phyloP scores from a whole-genome alignment of 2,329 filamentous ascomycete species.

The Claviceps africana region DNA sequence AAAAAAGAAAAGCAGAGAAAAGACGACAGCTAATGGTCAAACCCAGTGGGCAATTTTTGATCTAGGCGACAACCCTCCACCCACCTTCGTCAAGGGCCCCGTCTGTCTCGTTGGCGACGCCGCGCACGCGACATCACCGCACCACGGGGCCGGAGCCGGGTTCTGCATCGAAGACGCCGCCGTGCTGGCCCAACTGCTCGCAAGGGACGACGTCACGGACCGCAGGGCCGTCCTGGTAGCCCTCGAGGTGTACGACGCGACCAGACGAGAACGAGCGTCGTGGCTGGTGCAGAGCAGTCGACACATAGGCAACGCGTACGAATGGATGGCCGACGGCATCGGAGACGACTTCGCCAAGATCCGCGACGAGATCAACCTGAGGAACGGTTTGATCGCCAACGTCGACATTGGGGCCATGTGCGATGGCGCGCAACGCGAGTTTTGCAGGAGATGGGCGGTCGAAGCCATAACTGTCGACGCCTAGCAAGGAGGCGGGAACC shows the following conservation, averaged over 20 bases:
- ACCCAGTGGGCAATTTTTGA: conserved; percentile 6
- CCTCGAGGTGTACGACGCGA: neutral
- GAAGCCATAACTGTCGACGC: neutral
- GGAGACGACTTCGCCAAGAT: conserved; percentile 5
- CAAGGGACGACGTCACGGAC: neutral
- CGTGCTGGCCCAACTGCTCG: conserved; percentile 2
- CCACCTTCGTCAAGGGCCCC: neutral
- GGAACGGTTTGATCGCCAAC: conserved; percentile 4
- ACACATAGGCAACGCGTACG: conserved; percentile 6
- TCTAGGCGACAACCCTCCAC: conserved; percentile 4
- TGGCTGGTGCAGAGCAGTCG: conserved; percentile 6
- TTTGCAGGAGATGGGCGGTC: neutral
- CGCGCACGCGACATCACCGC: conserved; percentile 5
- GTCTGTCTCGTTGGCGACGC: conserved; percentile 7
- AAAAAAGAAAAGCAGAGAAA: neutral
- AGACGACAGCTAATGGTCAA: neutral
- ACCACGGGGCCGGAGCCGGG: conserved; percentile 4
- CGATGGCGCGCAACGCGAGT: neutral
- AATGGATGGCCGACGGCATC: conserved; percentile 6
- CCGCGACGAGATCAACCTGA: conserved; percentile 4
- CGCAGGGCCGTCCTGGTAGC: neutral
- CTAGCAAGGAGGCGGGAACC: neutral
- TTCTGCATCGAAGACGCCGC: conserved; percentile 5
- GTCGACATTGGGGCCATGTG: conserved; percentile 3
- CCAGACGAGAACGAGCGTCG: neutral